phyloP scores from a whole-genome alignment of 2,329 filamentous ascomycete species.

The Escovopsis sp. region DNA sequence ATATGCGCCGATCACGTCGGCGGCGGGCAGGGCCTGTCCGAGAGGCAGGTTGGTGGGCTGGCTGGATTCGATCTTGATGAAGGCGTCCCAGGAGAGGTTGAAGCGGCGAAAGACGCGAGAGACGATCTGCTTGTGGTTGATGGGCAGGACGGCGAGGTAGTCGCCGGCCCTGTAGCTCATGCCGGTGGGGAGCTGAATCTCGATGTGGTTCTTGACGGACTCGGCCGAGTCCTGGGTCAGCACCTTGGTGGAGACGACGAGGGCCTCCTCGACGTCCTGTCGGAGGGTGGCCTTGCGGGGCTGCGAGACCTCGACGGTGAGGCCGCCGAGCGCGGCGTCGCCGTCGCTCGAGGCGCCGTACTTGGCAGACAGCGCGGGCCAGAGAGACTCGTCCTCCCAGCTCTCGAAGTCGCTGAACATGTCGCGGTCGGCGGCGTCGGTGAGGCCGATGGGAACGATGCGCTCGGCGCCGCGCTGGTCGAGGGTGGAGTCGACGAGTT shows the following conservation, averaged over 20 bases:
- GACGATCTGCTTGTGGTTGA: slow-evolving; percentile 50
- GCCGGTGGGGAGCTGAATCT: slow-evolving; percentile 49
- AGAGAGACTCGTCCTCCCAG: slow-evolving; percentile 46
- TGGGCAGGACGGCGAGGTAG: slow-evolving; percentile 58
- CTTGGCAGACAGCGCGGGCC: slow-evolving; percentile 32
- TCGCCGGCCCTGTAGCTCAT: slow-evolving; percentile 58
- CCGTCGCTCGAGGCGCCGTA: slow-evolving; percentile 19
- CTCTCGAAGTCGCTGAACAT: slow-evolving; percentile 53
- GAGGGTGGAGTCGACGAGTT: slow-evolving; percentile 40
- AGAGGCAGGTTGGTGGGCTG: slow-evolving; percentile 38
- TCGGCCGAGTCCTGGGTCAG: slow-evolving; percentile 24
- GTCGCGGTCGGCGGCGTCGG: slow-evolving; percentile 46
- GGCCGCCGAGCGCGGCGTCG: slow-evolving; percentile 8
- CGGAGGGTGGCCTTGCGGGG: slow-evolving; percentile 41
- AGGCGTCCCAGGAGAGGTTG: slow-evolving; percentile 51
- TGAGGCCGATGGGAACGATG: slow-evolving; percentile 32
- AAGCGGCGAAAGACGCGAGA: slow-evolving; percentile 50
- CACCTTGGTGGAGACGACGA: slow-evolving; percentile 36
- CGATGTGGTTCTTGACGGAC: slow-evolving; percentile 47
- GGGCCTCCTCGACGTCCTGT: slow-evolving; percentile 47
- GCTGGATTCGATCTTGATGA: slow-evolving; percentile 42
- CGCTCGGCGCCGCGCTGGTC: slow-evolving; percentile 18
- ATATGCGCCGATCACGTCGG: slow-evolving; percentile 51
- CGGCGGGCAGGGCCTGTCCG: slow-evolving; percentile 40
- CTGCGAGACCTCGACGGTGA: slow-evolving; percentile 33